Percentiles rank a stretch among this genome's conserved stretches.
Conservation (phyloP, 176 grass and related monocot species). For the Avena atlantica region DNA sequence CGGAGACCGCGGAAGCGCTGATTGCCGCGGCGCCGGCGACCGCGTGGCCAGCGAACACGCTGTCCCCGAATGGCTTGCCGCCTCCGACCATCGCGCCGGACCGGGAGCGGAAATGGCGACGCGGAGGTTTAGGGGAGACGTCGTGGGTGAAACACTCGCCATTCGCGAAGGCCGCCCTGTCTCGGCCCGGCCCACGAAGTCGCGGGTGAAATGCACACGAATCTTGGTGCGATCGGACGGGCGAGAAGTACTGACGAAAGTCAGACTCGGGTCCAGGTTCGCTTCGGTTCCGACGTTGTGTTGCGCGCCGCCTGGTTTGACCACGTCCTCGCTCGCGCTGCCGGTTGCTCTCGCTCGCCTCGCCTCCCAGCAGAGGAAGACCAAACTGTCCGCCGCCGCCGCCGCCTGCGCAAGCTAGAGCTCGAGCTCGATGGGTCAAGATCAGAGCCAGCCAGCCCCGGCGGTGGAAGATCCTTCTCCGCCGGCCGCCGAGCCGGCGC, state of each 20-base stretch:
- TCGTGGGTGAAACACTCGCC: background rate
- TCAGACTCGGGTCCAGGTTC: conserved; percentile 30
- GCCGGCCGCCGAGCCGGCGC: conserved; percentile 15
- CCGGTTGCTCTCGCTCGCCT: conserved; percentile 12
- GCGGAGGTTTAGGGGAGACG: conserved; percentile 6
- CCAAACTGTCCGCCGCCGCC: background rate
- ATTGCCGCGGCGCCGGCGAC: conserved; percentile 55
- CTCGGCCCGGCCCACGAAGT: background rate
- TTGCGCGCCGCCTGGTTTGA: conserved; percentile 22
- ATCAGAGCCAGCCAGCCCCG: conserved; percentile 1
- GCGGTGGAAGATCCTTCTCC: conserved; percentile 24
- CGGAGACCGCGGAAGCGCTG: conserved; percentile 57
- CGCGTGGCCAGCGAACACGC: conserved; percentile 72
- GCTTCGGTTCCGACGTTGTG: conserved; percentile 19
- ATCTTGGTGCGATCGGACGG: conserved; percentile 27
- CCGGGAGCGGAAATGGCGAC: conserved; percentile 22
- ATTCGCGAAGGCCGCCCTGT: background rate
- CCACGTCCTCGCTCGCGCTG: conserved; percentile 3
- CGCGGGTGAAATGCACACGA: background rate
- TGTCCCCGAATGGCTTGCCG: conserved; percentile 68
- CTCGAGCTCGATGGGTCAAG: conserved; percentile 52
- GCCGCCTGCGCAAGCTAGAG: background rate
- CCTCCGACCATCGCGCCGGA: conserved; percentile 52
- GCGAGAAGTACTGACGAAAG: background rate
- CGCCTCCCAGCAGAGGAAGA: background rate